Evolutionary conservation across 176 grass and related monocot genomes (phyloP), one percentile per base, ranked within the genome.

Genomic region (Pontederia paniculata): DNA sequence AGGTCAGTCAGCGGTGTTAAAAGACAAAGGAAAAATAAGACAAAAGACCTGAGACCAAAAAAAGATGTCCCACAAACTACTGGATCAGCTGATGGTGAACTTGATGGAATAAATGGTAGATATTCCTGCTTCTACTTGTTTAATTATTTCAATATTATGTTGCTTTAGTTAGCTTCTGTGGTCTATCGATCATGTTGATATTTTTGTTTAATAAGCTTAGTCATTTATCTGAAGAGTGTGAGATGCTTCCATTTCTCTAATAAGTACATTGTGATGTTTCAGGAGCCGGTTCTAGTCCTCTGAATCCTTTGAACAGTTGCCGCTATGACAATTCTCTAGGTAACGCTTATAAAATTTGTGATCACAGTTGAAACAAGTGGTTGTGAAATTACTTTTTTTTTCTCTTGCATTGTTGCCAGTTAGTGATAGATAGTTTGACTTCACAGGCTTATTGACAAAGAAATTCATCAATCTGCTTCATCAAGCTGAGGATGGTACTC

Each of bases 261-360:
- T 19, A 55, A 13, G n/a, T 56, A 17, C 17, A 10, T 16, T 58
- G 11, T 58, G 14, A 42, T 58, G 15, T 55, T 55, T 58, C 56
- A 58, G 56, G 56, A 41, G 15, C 56, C 0, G 14, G 42, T 41
- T 58, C 28, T 41, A 58, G 17, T 42, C 23, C 22, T 58, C 42
- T 58, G 42, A 31, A 31, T 31, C 15, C 56, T 42, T 58, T 66
- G 52, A 80, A 72, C 69, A 75, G 77, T 61, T 87, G 86, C 57
- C 85, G 85, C 16, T 89, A 89, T 42, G 91, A 96, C 57, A 96
- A 45, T 73, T 96, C 91, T 23, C 58, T 96, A 81, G 87, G 91
- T 96, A 71, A 73, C 20, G 2, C 20, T 48, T 48, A 17, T 41
- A 17, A 17, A 23, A 23, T 15, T 10, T 56, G 25, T 15, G 12